A percentile compares a stretch with the other conserved stretches of the same genome.
phyloP scores from a whole-genome alignment of 257 asterid genomes.

The Solanum acaule region DNA sequence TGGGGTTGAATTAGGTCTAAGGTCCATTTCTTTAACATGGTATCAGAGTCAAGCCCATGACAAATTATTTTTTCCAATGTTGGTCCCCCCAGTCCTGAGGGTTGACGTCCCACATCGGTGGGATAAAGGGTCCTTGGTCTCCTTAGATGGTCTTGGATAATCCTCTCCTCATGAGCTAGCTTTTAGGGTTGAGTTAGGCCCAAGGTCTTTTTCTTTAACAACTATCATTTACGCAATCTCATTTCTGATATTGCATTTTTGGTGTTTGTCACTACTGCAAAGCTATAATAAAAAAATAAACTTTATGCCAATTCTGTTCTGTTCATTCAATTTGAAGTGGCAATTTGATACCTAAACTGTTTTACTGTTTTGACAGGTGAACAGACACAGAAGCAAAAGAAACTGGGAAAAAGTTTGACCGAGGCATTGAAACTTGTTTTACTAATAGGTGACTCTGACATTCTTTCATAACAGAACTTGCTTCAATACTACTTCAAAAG shows the following conservation, averaged over 20 bases:
- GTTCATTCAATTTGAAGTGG: not conserved
- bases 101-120: not conserved
- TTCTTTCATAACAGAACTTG: not conserved
- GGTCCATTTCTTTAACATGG: not conserved
- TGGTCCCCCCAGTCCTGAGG: not conserved
- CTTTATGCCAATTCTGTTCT: not conserved
- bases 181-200: not conserved
- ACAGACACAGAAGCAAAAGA: constrained; percentile 34
- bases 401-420: constrained; percentile 53
- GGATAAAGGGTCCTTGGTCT: not conserved
- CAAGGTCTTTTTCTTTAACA: not conserved
- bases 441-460: constrained; percentile 52
- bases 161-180: not conserved
- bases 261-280: not conserved
- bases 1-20: not conserved
- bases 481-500: not conserved
- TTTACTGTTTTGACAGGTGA: constrained; percentile 39
- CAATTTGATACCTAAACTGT: not conserved
- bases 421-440: constrained; percentile 91
- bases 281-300: not conserved
- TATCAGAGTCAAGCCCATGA: not conserved
- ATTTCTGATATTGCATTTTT: not conserved
- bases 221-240: not conserved
- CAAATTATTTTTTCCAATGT: not conserved
- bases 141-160: not conserved